These are phyloP conservation scores for Venustampulla echinocandica DNA, from an alignment of 495 filamentous ascomycete species.

Conservation along the genomic window DNA sequence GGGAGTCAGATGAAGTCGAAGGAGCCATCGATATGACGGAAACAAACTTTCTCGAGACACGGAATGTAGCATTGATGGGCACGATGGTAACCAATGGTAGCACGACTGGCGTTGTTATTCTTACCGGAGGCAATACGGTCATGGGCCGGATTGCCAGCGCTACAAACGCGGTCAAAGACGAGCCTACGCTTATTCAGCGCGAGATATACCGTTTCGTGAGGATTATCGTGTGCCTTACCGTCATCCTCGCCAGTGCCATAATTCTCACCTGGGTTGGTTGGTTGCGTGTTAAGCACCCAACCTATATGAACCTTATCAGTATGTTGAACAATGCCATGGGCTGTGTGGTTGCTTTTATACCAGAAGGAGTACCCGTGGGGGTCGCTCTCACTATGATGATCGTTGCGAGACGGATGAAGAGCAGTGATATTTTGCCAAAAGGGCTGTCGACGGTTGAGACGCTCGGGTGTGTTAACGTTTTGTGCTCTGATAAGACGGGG, in stretches of 20 bases:
- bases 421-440: constrained; percentile 23
- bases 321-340: constrained; percentile 57
- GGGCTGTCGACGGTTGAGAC: constrained; percentile 45
- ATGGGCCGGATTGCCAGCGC: constrained; percentile 50
- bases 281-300: constrained; percentile 46
- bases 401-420: constrained; percentile 27
- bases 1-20: constrained; percentile 53
- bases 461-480: constrained; percentile 52
- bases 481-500: too few relatives aligned
- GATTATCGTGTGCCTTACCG: constrained; percentile 49
- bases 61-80: constrained; percentile 60
- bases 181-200: constrained; percentile 53
- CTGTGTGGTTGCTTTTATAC: constrained; percentile 64
- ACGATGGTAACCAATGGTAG: constrained; percentile 57
- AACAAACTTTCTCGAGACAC: constrained; percentile 62
- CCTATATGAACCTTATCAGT: constrained; percentile 55
- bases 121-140: constrained; percentile 27
- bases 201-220: constrained; percentile 59
- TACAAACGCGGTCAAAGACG: constrained; percentile 49
- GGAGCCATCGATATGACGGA: constrained; percentile 52
- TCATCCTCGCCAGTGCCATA: constrained; percentile 41
- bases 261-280: constrained; percentile 53
- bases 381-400: constrained; percentile 45
- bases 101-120: constrained; percentile 51
- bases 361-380: constrained; percentile 59